Evolutionary conservation across 805 yeast species (phyloP).

Genomic region (Cyberlindnera misumaiensis): DNA sequence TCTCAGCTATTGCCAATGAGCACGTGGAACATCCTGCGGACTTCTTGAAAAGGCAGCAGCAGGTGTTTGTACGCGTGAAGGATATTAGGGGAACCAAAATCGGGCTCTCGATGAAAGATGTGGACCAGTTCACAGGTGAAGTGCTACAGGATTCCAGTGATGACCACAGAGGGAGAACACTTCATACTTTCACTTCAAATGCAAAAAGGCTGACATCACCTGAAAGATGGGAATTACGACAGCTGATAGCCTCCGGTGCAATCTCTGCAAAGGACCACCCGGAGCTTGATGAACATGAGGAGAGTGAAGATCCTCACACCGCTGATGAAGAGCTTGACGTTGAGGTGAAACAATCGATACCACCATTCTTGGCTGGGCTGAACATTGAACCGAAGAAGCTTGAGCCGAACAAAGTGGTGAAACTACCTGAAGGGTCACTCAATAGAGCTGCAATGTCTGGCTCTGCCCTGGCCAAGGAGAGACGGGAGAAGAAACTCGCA

Average conservation of each 20-base stretch:
- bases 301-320: conserved; percentile 11
- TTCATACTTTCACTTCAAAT: conserved; percentile 9
- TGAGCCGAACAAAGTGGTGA: conserved; percentile 53
- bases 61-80: conserved; percentile 57
- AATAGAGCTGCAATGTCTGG: conserved; percentile 72
- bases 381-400: conserved; percentile 28
- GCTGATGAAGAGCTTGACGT: conserved; percentile 53
- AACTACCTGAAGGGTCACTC: conserved; percentile 74
- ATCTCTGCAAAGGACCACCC: conserved; percentile 63
- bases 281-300: conserved; percentile 36
- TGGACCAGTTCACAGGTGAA: conserved; percentile 66
- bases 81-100: conserved; percentile 42
- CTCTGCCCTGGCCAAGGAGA: conserved; percentile 56
- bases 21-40: conserved; percentile 56
- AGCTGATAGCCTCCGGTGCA: conserved; percentile 74
- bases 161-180: conserved; percentile 13
- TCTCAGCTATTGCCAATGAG: conserved; percentile 54
- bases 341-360: conserved; percentile 63
- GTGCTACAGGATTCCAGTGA: conserved; percentile 6
- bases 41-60: conserved; percentile 46
- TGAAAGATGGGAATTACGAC: conserved; percentile 86
- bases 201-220: conserved; percentile 64
- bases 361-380: conserved; percentile 64
- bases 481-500: conserved; percentile 51
- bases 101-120: conserved; percentile 59